phyloP scores from a whole-genome alignment of 495 filamentous ascomycete species.

The Ascodesmis nigricans region DNA sequence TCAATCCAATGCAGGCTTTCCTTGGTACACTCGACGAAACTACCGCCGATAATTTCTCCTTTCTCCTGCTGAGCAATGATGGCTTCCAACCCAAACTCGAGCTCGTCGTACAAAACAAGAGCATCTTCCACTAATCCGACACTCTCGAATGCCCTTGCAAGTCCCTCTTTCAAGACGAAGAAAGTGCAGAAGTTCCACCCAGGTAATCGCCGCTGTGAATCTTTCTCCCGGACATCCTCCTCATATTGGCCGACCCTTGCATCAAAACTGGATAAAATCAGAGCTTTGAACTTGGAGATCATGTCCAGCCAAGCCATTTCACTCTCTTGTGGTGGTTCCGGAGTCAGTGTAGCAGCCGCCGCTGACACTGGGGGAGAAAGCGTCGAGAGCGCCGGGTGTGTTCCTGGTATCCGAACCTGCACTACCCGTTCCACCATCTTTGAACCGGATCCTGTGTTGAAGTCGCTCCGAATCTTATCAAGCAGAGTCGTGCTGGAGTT shows the following conservation, averaged over 20 bases:
- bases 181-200: slow-evolving; percentile 99
- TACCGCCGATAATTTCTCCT: slow-evolving; percentile 15
- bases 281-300: slow-evolving; percentile 61
- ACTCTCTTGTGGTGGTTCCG: slow-evolving; percentile 44
- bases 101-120: slow-evolving; percentile 75
- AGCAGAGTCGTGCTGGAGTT: slow-evolving; percentile 49
- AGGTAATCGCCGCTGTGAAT: slow-evolving; percentile 65
- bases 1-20: slow-evolving; percentile 21
- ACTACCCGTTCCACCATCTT: slow-evolving; percentile 58
- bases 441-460: slow-evolving; percentile 61
- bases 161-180: slow-evolving; percentile 87
- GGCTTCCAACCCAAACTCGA: slow-evolving; percentile 62
- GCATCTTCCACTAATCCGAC: slow-evolving; percentile 92
- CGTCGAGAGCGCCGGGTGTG: slow-evolving; percentile 22
- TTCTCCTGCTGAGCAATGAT: slow-evolving; percentile 51
- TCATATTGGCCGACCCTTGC: slow-evolving; percentile 82
- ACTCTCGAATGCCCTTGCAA: slow-evolving; percentile 84
- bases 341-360: slow-evolving; percentile 20
- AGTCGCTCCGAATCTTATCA: slow-evolving; percentile 78
- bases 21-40: slow-evolving; percentile 20
- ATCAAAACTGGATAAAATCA: slow-evolving; percentile 79
- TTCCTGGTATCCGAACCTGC: slow-evolving; percentile 50
- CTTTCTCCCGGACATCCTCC: slow-evolving; percentile 86
- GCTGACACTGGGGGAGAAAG: slow-evolving; percentile 19
- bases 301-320: slow-evolving; percentile 62